Evolutionary conservation across 352 stramenopile genomes (phyloP), one percentile per base, ranked within the genome.

Genomic region (Pythium apleroticum): DNA sequence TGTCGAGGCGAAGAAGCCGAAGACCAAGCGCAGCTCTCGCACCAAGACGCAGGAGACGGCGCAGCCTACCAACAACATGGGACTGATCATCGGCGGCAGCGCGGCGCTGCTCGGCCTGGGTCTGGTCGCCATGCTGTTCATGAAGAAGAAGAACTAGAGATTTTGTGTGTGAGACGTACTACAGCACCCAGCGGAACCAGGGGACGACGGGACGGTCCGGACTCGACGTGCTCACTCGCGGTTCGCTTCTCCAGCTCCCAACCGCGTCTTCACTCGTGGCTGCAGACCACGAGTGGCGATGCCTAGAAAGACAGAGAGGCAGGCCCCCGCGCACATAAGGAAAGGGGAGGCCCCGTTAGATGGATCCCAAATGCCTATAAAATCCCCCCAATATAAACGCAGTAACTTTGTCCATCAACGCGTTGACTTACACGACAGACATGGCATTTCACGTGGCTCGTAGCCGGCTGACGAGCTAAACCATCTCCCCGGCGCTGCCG

Each of bases 71-170:
- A 65, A 55, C 14, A 75, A 72, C 31, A 61, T 63, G 43, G 43
- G n/a, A 0, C n/a, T 72, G 24, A 65, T 75, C n/a, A 12, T 69
- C 20, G 64, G 54, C 10, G 69, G 46, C 43, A 65, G 63, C 54
- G 64, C 39, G 5, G 64, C 78, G 33, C 50, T 90, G 39, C 67
- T 88, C 15, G 74, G 78, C 58, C 41, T 91, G 17, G 74, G 81
- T 17, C 72, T 76, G 10, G 72, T 79, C 12, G 78, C 75, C 19
- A 61, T 91, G 52, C 75, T 86, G 62, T 67, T 93, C 39, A 62
- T 93, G 52, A 77, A 77, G 31, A 81, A 83, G 56, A 93, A 90
- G 66, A 86, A 84, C 56, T 79, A 75, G 62, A 69, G 30, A 35
- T 41, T 65, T 61, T 57, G 54, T 52, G 41, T 66, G 52, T 54